phyloP scores from a whole-genome alignment of 2,329 filamentous ascomycete genomes.

The Pleurostoma richardsiae region DNA sequence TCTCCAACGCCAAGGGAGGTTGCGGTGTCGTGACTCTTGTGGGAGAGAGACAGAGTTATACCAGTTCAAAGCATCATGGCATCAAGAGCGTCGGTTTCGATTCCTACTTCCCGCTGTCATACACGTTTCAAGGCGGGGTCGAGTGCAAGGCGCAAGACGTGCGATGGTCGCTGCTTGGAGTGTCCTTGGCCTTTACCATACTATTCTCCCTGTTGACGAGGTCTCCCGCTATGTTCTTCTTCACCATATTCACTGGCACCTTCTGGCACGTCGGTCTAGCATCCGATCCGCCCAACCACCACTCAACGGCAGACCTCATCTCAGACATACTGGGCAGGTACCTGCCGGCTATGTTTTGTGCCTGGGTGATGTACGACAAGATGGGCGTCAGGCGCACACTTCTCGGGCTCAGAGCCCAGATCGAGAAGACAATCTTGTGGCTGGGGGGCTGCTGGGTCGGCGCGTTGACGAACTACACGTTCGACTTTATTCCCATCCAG shows the following conservation, averaged over 20 bases:
- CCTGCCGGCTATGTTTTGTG: conserved; percentile 80
- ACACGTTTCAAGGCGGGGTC: conserved; percentile 65
- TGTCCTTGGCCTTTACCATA: conserved; percentile 75
- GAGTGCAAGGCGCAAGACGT: conserved; percentile 69
- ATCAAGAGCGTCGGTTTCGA: conserved; percentile 76
- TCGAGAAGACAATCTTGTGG: conserved; percentile 89
- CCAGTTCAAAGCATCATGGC: conserved; percentile 61
- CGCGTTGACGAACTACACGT: conserved; percentile 89
- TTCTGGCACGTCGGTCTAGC: conserved; percentile 90
- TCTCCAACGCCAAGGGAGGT: conserved; percentile 61
- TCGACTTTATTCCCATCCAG: conserved; percentile 89
- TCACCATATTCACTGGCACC: conserved; percentile 71
- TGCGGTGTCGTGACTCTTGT: conserved; percentile 69
- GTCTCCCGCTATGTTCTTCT: conserved; percentile 78
- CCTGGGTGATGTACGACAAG: conserved; percentile 81
- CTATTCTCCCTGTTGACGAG: conserved; percentile 77
- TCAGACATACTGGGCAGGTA: conserved; percentile 77
- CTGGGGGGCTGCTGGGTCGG: conserved; percentile 88
- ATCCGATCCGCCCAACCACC: conserved; percentile 73
- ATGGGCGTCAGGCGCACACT: conserved; percentile 72
- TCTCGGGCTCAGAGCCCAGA: conserved; percentile 67
- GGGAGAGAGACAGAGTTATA: conserved; percentile 61
- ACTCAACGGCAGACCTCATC: conserved; percentile 64
- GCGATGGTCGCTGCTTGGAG: conserved; percentile 76
- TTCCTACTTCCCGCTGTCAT: conserved; percentile 85